These are phyloP conservation scores for Lyophyllum semitale DNA, from an alignment of 768 basidiomycete species.

Conservation along the genomic window DNA sequence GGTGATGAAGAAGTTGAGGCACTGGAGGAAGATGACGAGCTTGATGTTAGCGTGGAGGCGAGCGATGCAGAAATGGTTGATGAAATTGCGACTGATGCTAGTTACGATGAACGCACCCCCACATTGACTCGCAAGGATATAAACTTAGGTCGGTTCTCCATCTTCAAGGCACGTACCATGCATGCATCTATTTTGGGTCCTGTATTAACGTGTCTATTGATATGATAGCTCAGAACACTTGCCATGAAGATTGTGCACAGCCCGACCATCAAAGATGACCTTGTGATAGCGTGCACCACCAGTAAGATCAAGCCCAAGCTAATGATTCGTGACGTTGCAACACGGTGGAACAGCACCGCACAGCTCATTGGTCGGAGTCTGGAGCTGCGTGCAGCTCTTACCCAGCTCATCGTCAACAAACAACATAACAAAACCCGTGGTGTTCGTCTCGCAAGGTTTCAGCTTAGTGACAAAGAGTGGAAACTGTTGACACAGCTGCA, in stretches of 20 bases:
- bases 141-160: conserved; percentile 1
- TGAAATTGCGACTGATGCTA: background rate
- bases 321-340: conserved; percentile 19
- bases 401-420: conserved; percentile 9
- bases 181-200: background rate
- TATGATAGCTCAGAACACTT: background rate
- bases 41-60: conserved; percentile 1
- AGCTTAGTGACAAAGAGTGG: conserved; percentile 21
- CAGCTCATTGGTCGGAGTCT: conserved; percentile 16
- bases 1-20: conserved; percentile 8
- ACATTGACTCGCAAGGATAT: background rate
- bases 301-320: background rate
- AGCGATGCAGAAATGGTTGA: conserved; percentile 6
- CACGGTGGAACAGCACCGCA: conserved; percentile 25
- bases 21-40: conserved; percentile 8
- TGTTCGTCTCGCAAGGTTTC: conserved; percentile 12
- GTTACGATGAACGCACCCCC: background rate
- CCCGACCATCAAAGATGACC: background rate
- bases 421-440: conserved; percentile 14
- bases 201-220: background rate
- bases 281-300: background rate
- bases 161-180: conserved; percentile 8
- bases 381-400: conserved; percentile 14
- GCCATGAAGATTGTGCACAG: background rate
- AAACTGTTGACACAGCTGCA: conserved; percentile 15